Conservation (phyloP, 805 yeast genomes). For the Candida quercuum region DNA sequence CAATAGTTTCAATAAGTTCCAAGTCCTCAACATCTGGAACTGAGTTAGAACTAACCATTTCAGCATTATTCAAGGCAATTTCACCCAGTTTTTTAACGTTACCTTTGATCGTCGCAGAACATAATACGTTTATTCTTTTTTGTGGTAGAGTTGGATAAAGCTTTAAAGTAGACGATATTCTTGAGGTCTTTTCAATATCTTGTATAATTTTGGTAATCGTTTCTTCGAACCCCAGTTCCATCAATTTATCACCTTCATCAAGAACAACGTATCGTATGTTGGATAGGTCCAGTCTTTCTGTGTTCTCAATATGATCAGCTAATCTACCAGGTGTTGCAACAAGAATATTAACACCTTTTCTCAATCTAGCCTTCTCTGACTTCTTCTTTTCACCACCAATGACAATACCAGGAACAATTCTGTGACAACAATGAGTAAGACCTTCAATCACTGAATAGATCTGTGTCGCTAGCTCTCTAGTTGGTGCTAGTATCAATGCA, state of each 20-base stretch:
- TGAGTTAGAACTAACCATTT: slow-evolving; percentile 43
- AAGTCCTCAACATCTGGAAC: slow-evolving; percentile 27
- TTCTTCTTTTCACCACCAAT: slow-evolving; percentile 99
- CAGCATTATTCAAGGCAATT: slow-evolving; percentile 66
- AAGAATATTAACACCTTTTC: slow-evolving; percentile 94
- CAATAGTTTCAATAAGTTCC: slow-evolving; percentile 24
- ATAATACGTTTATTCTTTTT: slow-evolving; percentile 70
- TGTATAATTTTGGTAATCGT: slow-evolving; percentile 73
- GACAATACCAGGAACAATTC: slow-evolving; percentile 91
- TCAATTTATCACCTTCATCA: slow-evolving; percentile 95
- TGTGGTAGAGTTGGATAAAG: slow-evolving; percentile 57
- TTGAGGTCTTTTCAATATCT: slow-evolving; percentile 40
- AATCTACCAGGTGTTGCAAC: slow-evolving; percentile 97
- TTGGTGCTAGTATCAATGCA: slow-evolving; percentile 87
- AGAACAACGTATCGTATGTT: slow-evolving; percentile 81
- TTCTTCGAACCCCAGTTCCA: slow-evolving; percentile 96
- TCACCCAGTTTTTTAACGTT: slow-evolving; percentile 79
- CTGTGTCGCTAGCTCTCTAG: slow-evolving; percentile 91
- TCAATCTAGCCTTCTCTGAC: slow-evolving; percentile 88
- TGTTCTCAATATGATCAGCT: slow-evolving; percentile 90
- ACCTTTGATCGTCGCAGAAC: slow-evolving; percentile 91
- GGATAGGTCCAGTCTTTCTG: slow-evolving; percentile 65
- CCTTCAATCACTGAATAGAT: slow-evolving; percentile 76
- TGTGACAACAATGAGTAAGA: slow-evolving; percentile 70
- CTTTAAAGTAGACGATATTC: slow-evolving; percentile 30